Evolutionary conservation across 2,329 filamentous ascomycete genomes (phyloP).

Genomic region (Fusarium chuoi): DNA sequence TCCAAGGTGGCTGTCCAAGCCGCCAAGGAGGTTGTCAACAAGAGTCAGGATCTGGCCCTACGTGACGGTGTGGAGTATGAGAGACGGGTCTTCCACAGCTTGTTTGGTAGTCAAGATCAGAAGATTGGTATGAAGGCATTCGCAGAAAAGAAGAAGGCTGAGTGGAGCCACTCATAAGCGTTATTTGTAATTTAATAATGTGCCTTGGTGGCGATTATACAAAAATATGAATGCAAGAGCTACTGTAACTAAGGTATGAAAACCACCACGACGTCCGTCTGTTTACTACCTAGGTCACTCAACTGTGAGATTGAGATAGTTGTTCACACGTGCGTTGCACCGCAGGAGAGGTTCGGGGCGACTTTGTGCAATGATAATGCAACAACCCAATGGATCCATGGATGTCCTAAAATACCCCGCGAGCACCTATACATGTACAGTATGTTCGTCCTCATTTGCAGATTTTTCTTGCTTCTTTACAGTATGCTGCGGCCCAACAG

Average conservation of each 20-base stretch:
- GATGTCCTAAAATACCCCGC: conserved; percentile 4
- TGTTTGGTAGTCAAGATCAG: conserved; percentile 96
- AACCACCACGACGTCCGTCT: background rate
- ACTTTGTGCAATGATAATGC: background rate
- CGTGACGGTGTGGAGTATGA: conserved; percentile 95
- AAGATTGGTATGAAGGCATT: conserved; percentile 98
- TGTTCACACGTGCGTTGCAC: background rate
- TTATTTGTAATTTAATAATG: background rate
- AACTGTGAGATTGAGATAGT: conserved; percentile 9
- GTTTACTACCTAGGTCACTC: background rate
- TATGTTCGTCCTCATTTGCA: background rate
- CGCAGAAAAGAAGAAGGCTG: conserved; percentile 90
- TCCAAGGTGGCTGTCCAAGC: conserved; percentile 88
- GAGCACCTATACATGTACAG: background rate
- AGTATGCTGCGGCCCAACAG: conserved; percentile 4
- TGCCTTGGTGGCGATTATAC: background rate
- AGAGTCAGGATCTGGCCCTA: conserved; percentile 91
- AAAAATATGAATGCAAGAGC: background rate
- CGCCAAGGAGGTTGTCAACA: conserved; percentile 98
- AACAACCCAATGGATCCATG: background rate
- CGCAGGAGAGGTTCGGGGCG: background rate
- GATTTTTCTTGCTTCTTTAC: background rate
- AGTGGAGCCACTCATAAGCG: conserved; percentile 83
- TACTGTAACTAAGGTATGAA: background rate
- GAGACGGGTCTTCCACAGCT: conserved; percentile 87